phyloP scores from a whole-genome alignment of 192 early-diverging fungal species.

The Backusella mclennaniae region DNA sequence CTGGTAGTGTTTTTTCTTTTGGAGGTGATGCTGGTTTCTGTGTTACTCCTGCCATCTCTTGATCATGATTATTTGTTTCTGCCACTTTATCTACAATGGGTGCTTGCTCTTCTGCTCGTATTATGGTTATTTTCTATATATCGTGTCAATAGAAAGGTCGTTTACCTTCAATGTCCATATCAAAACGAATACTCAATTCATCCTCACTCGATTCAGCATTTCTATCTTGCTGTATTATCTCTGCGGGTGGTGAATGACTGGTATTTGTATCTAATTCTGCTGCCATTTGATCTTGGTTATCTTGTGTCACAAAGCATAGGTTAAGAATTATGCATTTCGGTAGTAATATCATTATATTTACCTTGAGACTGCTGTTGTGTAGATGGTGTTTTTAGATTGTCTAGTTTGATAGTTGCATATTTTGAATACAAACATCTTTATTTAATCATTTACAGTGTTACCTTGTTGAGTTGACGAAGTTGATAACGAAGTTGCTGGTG shows the following conservation, averaged over 20 bases:
- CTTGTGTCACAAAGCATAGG: neutral
- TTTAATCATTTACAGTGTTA: neutral
- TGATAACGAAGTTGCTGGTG: neutral
- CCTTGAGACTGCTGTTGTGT: too few species aligned
- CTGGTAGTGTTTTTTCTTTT: too few species aligned
- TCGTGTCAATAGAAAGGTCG: too few species aligned
- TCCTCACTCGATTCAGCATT: neutral
- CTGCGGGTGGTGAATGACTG: neutral
- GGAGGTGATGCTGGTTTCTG: neutral
- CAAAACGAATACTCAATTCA: neutral
- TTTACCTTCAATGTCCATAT: neutral
- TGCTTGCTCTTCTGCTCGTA: neutral
- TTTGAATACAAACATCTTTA: neutral
- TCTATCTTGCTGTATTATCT: neutral
- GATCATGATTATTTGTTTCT: neutral
- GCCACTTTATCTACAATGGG: neutral
- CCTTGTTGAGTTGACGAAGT: neutral
- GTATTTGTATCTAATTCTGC: too few species aligned
- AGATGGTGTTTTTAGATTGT: neutral
- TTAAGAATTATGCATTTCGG: too few species aligned
- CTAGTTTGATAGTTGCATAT: neutral
- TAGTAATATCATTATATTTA: too few species aligned
- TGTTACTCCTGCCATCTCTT: neutral
- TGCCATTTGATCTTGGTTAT: neutral
- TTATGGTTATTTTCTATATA: too few species aligned